phyloP scores from a whole-genome alignment of 1,284 basidiomycete species.

The Ceratorhiza oryzae-sativae region DNA sequence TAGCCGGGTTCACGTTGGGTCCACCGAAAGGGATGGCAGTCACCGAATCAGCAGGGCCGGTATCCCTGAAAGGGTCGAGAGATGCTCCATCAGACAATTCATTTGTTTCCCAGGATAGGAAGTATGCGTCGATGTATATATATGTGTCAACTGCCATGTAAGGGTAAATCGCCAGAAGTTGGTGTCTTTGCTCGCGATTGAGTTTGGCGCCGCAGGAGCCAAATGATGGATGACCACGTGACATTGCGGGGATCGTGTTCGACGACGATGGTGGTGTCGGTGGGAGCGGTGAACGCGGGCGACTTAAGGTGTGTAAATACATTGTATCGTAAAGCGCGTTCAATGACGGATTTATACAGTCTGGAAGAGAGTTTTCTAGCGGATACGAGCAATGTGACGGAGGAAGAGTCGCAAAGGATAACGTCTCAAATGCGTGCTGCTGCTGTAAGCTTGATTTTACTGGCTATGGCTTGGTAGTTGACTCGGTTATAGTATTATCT shows the following conservation, averaged over 20 bases:
- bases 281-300: slow-evolving; percentile 1
- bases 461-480: background rate
- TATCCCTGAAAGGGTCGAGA: background rate
- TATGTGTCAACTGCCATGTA: slow-evolving; percentile 9
- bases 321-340: background rate
- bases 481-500: slow-evolving; percentile 10
- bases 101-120: background rate
- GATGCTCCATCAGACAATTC: background rate
- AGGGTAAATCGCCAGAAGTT: background rate
- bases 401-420: slow-evolving; percentile 26
- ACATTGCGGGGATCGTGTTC: slow-evolving; percentile 20
- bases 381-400: slow-evolving; percentile 25
- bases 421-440: slow-evolving; percentile 16
- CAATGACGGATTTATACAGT: slow-evolving; percentile 1
- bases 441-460: background rate
- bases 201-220: background rate
- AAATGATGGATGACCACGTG: slow-evolving; percentile 26
- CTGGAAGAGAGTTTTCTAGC: slow-evolving; percentile 25
- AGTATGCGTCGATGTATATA: background rate
- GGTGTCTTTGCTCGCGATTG: background rate
- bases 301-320: slow-evolving; percentile 11
- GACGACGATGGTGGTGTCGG: slow-evolving; percentile 34
- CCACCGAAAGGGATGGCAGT: too few relatives aligned
- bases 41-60: background rate
- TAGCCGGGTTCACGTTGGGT: too few relatives aligned